These are phyloP conservation scores for Arthrobotrys sinensis DNA, from an alignment of 2,329 filamentous ascomycete genomes.

Conservation along the genomic window DNA sequence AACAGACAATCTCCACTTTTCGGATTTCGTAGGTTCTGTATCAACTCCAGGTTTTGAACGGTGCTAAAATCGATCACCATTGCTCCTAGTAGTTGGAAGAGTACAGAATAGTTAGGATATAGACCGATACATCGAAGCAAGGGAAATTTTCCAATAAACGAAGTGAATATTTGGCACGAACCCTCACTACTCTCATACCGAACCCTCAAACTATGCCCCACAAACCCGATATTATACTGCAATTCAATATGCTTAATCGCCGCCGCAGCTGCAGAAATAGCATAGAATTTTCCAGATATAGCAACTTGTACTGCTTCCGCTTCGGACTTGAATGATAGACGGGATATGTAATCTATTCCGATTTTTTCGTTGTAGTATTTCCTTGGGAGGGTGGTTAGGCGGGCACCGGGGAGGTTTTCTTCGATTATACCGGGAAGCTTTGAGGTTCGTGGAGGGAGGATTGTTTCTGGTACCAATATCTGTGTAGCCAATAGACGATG, in stretches of 20 bases:
- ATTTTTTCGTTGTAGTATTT: slow-evolving; percentile 85
- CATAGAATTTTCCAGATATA: slow-evolving; percentile 63
- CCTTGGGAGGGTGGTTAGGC: slow-evolving; percentile 78
- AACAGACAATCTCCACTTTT: slow-evolving; percentile 88
- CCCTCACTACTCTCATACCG: slow-evolving; percentile 76
- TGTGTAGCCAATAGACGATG: slow-evolving; percentile 64
- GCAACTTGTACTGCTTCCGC: slow-evolving; percentile 76
- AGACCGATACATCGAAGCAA: neutral
- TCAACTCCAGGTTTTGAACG: slow-evolving; percentile 87
- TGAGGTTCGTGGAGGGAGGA: slow-evolving; percentile 26
- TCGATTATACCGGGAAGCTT: slow-evolving; percentile 75
- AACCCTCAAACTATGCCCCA: slow-evolving; percentile 84
- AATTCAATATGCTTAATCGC: slow-evolving; percentile 82
- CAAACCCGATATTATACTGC: slow-evolving; percentile 78
- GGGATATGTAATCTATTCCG: slow-evolving; percentile 83
- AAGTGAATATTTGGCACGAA: slow-evolving; percentile 31
- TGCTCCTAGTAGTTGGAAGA: slow-evolving; percentile 74
- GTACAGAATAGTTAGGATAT: neutral
- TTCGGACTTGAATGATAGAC: slow-evolving; percentile 84
- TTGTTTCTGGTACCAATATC: slow-evolving; percentile 79
- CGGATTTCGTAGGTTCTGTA: slow-evolving; percentile 84
- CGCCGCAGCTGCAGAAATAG: slow-evolving; percentile 63
- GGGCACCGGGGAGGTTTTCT: slow-evolving; percentile 77
- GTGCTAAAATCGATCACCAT: slow-evolving; percentile 97
- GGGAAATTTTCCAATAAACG: neutral